Evolutionary conservation across 768 basidiomycete genomes (phyloP).

Genomic region (Leccinum imitatum): DNA sequence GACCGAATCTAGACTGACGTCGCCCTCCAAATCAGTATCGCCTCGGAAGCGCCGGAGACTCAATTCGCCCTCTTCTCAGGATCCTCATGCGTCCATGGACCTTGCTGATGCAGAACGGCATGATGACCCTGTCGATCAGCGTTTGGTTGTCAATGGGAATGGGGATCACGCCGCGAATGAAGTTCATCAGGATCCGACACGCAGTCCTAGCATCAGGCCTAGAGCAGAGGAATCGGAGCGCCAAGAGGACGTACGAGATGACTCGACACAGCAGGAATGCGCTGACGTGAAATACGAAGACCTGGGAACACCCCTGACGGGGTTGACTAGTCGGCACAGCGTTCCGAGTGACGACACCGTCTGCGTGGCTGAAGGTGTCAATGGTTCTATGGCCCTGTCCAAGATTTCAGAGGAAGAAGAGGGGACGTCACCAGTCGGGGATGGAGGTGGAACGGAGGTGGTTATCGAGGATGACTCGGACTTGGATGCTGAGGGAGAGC

Average conservation of each 20-base stretch:
- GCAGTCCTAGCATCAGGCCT: background rate
- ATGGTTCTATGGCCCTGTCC: constrained; percentile 30
- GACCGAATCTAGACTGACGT: constrained; percentile 10
- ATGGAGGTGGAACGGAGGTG: constrained; percentile 8
- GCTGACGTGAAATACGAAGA: constrained; percentile 54
- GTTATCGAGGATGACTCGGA: constrained; percentile 33
- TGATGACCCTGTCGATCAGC: constrained; percentile 10
- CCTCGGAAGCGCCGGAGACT: constrained; percentile 48
- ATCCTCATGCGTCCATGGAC: constrained; percentile 16
- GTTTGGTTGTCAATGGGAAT: constrained; percentile 19
- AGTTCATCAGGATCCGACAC: constrained; percentile 4
- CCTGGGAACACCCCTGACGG: constrained; percentile 49
- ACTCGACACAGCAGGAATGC: constrained; percentile 11
- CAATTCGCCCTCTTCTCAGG: constrained; percentile 35
- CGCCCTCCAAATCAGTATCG: constrained; percentile 22
- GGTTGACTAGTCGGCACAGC: constrained; percentile 50
- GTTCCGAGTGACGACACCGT: constrained; percentile 60
- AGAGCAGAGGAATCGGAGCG: constrained; percentile 2
- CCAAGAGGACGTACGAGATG: constrained; percentile 2
- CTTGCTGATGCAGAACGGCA: background rate
- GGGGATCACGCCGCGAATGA: constrained; percentile 23
- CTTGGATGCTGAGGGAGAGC: constrained; percentile 43
- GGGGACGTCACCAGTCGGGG: constrained; percentile 1
- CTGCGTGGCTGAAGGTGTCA: constrained; percentile 35
- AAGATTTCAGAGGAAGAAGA: constrained; percentile 25